Evolutionary conservation across 2,329 filamentous ascomycete genomes (phyloP).

Genomic region (Fusarium oxysporum): DNA sequence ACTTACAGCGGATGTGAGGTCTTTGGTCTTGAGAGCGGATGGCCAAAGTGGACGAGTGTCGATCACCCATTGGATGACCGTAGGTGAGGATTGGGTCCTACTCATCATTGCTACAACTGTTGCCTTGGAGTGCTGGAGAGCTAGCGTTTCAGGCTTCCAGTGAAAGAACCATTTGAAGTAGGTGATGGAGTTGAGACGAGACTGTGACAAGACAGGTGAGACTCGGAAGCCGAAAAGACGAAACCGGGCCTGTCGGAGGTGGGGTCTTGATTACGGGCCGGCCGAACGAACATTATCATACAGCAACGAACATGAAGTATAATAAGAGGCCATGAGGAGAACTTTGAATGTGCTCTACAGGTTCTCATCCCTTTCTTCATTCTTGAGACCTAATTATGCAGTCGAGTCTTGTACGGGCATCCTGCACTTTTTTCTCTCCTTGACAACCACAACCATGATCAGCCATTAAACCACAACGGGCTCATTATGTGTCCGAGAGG

Average conservation of each 20-base stretch:
- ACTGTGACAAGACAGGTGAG: slow-evolving; percentile 29
- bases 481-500: slow-evolving; percentile 29
- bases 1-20: slow-evolving; percentile 61
- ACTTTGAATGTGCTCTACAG: background rate
- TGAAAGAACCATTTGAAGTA: background rate
- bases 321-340: slow-evolving; percentile 1
- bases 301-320: background rate
- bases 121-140: background rate
- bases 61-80: slow-evolving; percentile 70
- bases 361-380: slow-evolving; percentile 11
- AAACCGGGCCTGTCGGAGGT: slow-evolving; percentile 36
- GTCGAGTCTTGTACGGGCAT: slow-evolving; percentile 33
- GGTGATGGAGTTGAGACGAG: background rate
- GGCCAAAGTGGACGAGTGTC: slow-evolving; percentile 71
- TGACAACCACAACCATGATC: slow-evolving; percentile 16
- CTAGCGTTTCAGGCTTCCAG: slow-evolving; percentile 4
- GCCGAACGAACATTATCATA: slow-evolving; percentile 4
- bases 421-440: slow-evolving; percentile 18
- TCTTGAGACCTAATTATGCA: slow-evolving; percentile 27
- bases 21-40: slow-evolving; percentile 59
- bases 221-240: slow-evolving; percentile 34
- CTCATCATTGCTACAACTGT: slow-evolving; percentile 23
- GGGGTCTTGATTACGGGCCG: slow-evolving; percentile 18
- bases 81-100: slow-evolving; percentile 38
- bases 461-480: slow-evolving; percentile 2